Conservation (phyloP, 1,284 basidiomycete genomes). For the Ganoderma sinense region DNA sequence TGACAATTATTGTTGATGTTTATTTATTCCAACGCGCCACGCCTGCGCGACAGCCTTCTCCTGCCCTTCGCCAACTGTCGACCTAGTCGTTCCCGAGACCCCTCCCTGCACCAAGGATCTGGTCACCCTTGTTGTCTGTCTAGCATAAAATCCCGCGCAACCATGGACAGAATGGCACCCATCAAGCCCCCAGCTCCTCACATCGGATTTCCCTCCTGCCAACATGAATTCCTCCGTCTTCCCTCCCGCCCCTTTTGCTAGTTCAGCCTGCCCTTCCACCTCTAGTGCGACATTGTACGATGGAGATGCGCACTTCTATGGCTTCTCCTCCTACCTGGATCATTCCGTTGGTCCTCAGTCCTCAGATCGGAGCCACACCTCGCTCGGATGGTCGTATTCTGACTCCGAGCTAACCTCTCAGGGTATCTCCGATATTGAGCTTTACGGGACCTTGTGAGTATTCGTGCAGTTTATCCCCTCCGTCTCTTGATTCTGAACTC, state of each 20-base stretch:
- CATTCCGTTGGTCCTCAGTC: not conserved
- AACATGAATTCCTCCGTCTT: not conserved
- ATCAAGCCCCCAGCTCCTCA: not conserved
- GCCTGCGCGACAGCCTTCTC: not conserved
- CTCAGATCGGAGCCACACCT: not conserved
- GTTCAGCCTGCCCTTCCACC: not conserved
- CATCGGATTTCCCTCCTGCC: not conserved
- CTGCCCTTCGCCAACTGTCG: not conserved
- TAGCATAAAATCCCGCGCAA: not conserved
- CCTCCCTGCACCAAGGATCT: not conserved
- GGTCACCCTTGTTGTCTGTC: not conserved
- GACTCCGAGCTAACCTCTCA: not conserved
- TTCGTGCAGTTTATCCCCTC: not conserved
- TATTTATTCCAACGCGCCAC: not conserved
- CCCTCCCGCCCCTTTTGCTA: not conserved
- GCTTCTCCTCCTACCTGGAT: not conserved
- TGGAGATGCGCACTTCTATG: not conserved
- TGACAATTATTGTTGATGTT: not conserved
- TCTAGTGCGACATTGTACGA: not conserved
- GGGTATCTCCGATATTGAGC: not conserved
- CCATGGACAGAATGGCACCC: not conserved
- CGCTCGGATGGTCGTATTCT: not conserved
- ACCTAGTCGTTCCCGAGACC: not conserved
- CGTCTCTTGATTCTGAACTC: not conserved
- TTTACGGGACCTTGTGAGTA: not conserved